Percentiles rank a stretch among this genome's conserved stretches.
Conservation (phyloP, 2,329 filamentous ascomycete genomes). For the Stachybotrys chartarum region DNA sequence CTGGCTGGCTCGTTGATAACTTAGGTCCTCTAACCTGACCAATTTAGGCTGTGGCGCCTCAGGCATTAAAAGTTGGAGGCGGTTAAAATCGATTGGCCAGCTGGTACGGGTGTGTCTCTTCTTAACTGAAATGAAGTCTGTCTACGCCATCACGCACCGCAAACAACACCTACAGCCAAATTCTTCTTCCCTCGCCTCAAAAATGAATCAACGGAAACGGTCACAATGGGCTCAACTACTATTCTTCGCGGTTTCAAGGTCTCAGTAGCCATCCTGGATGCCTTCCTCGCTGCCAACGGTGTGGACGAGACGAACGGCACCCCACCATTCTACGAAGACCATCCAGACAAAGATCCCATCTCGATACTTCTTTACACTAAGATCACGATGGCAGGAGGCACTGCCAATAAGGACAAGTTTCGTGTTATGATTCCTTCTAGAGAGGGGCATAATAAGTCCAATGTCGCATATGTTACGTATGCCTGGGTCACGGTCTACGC, state of each 20-base stretch:
- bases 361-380: constrained; percentile 3
- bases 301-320: constrained; percentile 1
- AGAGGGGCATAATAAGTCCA: not conserved
- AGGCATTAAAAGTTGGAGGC: too few species aligned
- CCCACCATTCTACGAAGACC: constrained; percentile 1
- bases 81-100: too few species aligned
- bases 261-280: constrained; percentile 2
- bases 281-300: constrained; percentile 3
- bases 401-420: constrained; percentile 2
- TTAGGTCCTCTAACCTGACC: too few species aligned
- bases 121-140: too few species aligned
- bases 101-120: too few species aligned
- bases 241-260: constrained; percentile 5
- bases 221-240: constrained; percentile 4
- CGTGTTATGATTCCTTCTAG: constrained; percentile 3
- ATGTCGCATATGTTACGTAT: constrained; percentile 4
- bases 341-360: constrained; percentile 3
- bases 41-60: too few species aligned
- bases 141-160: too few species aligned
- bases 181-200: too few species aligned
- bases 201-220: too few species aligned
- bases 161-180: too few species aligned
- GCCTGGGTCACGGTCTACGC: constrained; percentile 2
- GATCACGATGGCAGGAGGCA: constrained; percentile 1
- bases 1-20: too few species aligned